These are phyloP conservation scores for Aspergillus glaucus DNA, from an alignment of 2,329 filamentous ascomycete genomes.

Conservation along the genomic window DNA sequence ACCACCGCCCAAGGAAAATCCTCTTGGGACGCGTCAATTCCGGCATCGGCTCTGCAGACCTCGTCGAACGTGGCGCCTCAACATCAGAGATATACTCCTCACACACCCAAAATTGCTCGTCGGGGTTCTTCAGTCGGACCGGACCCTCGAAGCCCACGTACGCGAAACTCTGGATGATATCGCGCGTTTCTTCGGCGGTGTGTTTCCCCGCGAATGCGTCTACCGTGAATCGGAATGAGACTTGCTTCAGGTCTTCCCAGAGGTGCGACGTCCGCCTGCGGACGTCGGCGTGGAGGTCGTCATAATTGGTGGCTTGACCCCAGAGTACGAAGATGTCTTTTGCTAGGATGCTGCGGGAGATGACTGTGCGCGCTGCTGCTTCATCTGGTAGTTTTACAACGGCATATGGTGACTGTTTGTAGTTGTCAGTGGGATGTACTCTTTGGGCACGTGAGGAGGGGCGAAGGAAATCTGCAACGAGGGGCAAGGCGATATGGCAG, in stretches of 20 bases:
- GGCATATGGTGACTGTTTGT: slow-evolving; percentile 75
- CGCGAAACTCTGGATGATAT: slow-evolving; percentile 73
- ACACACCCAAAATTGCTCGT: slow-evolving; percentile 71
- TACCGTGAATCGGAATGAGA: slow-evolving; percentile 76
- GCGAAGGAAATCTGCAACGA: slow-evolving; percentile 4
- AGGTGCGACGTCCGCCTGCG: slow-evolving; percentile 51
- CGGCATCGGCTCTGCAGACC: slow-evolving; percentile 27
- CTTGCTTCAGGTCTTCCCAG: slow-evolving; percentile 60
- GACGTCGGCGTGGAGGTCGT: slow-evolving; percentile 62
- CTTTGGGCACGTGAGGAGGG: slow-evolving; percentile 9
- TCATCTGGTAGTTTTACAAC: slow-evolving; percentile 63
- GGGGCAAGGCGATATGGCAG: not conserved
- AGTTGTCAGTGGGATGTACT: slow-evolving; percentile 5
- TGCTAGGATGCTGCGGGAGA: slow-evolving; percentile 71
- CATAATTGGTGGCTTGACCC: slow-evolving; percentile 64
- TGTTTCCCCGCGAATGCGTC: slow-evolving; percentile 77
- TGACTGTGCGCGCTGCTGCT: slow-evolving; percentile 58
- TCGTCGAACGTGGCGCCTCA: slow-evolving; percentile 7
- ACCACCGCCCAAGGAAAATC: slow-evolving; percentile 65
- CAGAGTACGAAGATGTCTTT: slow-evolving; percentile 86
- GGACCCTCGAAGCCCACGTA: slow-evolving; percentile 73
- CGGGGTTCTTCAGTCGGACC: slow-evolving; percentile 68
- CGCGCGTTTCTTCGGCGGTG: slow-evolving; percentile 55
- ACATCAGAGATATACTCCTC: slow-evolving; percentile 65
- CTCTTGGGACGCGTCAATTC: slow-evolving; percentile 51